Conservation (phyloP, 1,284 basidiomycete species). For the Trametes pubescens region DNA sequence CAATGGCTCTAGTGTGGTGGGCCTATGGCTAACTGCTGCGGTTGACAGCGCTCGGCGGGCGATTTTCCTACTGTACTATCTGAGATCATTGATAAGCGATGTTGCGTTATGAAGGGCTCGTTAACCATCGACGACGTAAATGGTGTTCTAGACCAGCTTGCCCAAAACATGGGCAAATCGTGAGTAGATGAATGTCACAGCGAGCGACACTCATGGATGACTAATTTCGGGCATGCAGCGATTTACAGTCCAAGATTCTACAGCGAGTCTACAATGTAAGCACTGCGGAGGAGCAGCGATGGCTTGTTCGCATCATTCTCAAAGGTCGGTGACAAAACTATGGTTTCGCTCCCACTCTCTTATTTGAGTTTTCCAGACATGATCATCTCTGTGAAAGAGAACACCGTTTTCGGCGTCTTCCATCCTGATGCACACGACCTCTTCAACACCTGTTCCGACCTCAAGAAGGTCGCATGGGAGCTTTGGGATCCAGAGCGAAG, state of each 20-base stretch:
- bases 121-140: conserved; percentile 86
- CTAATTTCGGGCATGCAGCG: conserved; percentile 51
- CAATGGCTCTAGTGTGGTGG: neutral
- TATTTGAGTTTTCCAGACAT: conserved; percentile 58
- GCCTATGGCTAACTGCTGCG: neutral
- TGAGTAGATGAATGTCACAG: conserved; percentile 39
- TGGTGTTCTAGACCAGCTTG: conserved; percentile 77
- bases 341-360: neutral
- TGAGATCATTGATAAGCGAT: conserved; percentile 86
- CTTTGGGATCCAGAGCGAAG: conserved; percentile 71
- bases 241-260: conserved; percentile 77
- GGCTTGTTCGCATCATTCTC: conserved; percentile 92
- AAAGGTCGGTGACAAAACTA: conserved; percentile 65
- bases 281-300: conserved; percentile 86
- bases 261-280: conserved; percentile 79
- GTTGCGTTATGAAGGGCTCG: conserved; percentile 80
- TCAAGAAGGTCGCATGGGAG: conserved; percentile 90
- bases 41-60: conserved; percentile 69
- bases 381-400: conserved; percentile 86
- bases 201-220: neutral
- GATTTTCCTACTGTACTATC: conserved; percentile 89
- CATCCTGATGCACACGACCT: conserved; percentile 91
- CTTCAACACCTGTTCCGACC: conserved; percentile 94
- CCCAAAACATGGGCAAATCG: conserved; percentile 74
- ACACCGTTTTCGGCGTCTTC: conserved; percentile 85